Evolutionary conservation across 139 green algal species (phyloP), one percentile per base, ranked within the genome.

Genomic region (Closterium sp.): DNA sequence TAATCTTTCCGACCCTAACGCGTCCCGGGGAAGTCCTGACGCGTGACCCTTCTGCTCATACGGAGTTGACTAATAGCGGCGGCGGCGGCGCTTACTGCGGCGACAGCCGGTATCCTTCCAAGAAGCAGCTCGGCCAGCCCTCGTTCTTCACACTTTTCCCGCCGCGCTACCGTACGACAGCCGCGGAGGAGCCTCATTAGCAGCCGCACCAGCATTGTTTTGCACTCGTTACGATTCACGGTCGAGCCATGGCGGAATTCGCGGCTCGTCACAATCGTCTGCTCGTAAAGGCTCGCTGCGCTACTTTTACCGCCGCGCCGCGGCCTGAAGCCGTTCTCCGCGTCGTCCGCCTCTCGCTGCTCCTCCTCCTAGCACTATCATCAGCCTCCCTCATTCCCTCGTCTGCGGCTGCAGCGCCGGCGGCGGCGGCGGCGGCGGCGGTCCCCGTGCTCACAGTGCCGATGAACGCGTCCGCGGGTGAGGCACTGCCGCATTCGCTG

Each of bases 371-470:
- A 13, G 17, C 27, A 79, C 62, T 79, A 3, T 24, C 19, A 79
- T 24, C 62, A 13, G 62, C 62, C 62, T 22, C 62, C 27, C 62
- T 4, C 17, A 19, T 79, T 13, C 11, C 22, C 62, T 27, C 30
- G 4, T n/a, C 27, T 27, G 31, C 62, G 89, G 31, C 22, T 22
- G 38, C 84, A 42, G 30, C 88, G 91, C 28, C 27, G 88, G 2
- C 88, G 31, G 22, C 84, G 30, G 30, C 88, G 91, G 86, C 27
- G 91, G 19, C 91, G 88, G 27, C 88, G 88, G 29, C 89, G 91
- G 22, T n/a, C 93, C 34, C 70, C n/a, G 31, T 28, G 90, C 34
- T 93, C 90, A 28, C 22, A 91, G 88, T 93, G 89, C 32, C 88
- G 91, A 30, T 89, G 28, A 90, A 93, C 88, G 30, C 31, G 86